Percentiles rank a stretch among this genome's conserved stretches.
phyloP scores from a whole-genome alignment of 2,329 filamentous ascomycete genomes.

The Epichloe bromicola region DNA sequence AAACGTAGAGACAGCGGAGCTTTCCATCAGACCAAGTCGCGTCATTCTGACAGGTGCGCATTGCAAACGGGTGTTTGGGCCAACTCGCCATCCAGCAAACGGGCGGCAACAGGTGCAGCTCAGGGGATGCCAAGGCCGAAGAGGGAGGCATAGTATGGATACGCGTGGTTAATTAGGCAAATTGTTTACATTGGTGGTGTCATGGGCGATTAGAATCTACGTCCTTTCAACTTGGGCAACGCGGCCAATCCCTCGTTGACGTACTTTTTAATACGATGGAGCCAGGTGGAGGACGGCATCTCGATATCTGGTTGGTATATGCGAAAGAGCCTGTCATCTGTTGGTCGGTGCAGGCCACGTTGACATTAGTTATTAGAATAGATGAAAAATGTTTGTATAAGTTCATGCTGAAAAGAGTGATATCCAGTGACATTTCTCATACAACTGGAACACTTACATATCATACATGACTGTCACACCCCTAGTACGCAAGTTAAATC shows the following conservation, averaged over 20 bases:
- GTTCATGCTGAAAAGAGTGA: neutral
- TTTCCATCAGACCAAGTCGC: neutral
- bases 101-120: neutral
- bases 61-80: neutral
- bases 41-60: neutral
- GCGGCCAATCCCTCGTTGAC: neutral
- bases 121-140: neutral
- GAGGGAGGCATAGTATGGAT: neutral
- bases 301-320: neutral
- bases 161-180: neutral
- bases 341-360: neutral
- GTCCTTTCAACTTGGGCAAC: neutral
- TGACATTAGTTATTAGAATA: neutral
- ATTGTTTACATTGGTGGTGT: neutral
- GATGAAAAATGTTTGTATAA: neutral
- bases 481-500: neutral
- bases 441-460: neutral
- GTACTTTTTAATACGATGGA: neutral
- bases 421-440: neutral
- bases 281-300: neutral
- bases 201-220: neutral
- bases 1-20: neutral
- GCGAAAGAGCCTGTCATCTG: neutral
- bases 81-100: neutral
- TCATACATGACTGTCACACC: neutral